phyloP scores from a whole-genome alignment of 1,284 basidiomycete species.

The Leccinum griseonigrum region DNA sequence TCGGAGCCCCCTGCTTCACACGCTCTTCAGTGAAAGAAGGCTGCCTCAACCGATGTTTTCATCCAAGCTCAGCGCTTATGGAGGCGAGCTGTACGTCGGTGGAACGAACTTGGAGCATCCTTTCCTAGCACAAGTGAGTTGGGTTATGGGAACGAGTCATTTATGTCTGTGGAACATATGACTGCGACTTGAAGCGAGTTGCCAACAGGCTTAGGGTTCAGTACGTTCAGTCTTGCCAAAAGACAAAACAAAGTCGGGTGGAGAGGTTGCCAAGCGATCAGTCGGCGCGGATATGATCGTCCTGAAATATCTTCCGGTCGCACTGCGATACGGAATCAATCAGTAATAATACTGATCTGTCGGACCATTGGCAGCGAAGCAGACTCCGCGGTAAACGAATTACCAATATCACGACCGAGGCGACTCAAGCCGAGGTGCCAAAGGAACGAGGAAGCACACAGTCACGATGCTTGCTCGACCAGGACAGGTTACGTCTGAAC shows the following conservation, averaged over 20 bases:
- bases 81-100: neutral
- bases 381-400: constrained; percentile 19
- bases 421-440: constrained; percentile 15
- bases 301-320: neutral
- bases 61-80: neutral
- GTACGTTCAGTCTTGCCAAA: neutral
- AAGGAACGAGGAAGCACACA: neutral
- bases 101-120: neutral
- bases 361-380: constrained; percentile 14
- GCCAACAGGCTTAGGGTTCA: too few relatives aligned
- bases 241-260: neutral
- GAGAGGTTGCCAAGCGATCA: neutral
- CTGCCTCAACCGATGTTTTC: neutral
- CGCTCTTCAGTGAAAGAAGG: neutral
- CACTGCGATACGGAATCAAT: neutral
- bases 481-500: constrained; percentile 28
- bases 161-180: too few relatives aligned
- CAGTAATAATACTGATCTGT: constrained; percentile 6
- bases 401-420: constrained; percentile 11
- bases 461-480: neutral
- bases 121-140: too few relatives aligned
- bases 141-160: too few relatives aligned
- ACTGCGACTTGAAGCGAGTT: too few relatives aligned
- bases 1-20: too few relatives aligned
- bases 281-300: neutral